Evolutionary conservation across 805 yeast species (phyloP).

Genomic region (Diddensiella santjacobensis): DNA sequence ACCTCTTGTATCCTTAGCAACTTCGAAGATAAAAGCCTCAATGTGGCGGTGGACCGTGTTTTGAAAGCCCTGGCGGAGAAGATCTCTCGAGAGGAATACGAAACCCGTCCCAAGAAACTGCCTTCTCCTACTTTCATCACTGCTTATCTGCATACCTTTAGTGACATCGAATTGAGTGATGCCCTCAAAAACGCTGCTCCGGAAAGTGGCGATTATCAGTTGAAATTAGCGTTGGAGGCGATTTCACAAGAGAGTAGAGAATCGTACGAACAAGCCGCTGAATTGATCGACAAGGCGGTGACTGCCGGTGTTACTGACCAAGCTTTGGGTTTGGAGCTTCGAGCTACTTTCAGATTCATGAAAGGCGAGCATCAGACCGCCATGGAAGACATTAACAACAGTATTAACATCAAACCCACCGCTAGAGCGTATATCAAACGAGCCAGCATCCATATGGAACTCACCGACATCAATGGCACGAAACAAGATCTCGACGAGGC

Average conservation of each 20-base stretch:
- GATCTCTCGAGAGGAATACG: conserved; percentile 59
- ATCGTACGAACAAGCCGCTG: conserved; percentile 60
- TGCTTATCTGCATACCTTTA: conserved; percentile 86
- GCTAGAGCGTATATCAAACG: conserved; percentile 77
- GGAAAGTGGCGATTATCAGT: conserved; percentile 59
- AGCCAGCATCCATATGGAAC: conserved; percentile 81
- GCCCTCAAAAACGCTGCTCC: conserved; percentile 49
- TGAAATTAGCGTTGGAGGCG: conserved; percentile 61
- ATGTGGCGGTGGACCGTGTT: conserved; percentile 80
- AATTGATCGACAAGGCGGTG: conserved; percentile 37
- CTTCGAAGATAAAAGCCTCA: conserved; percentile 71
- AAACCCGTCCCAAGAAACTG: conserved; percentile 49
- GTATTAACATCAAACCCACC: conserved; percentile 62
- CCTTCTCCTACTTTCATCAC: conserved; percentile 75
- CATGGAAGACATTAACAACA: conserved; percentile 56
- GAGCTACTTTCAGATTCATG: conserved; percentile 79
- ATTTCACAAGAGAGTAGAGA: conserved; percentile 47
- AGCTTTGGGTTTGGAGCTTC: conserved; percentile 77
- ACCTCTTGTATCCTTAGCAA: conserved; percentile 84
- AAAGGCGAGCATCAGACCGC: conserved; percentile 69
- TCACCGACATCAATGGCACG: conserved; percentile 58
- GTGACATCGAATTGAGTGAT: conserved; percentile 46
- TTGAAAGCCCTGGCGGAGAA: conserved; percentile 75
- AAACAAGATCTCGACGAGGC: conserved; percentile 68
- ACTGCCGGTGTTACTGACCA: conserved; percentile 33